Conservation (phyloP, 305 asterid species). For the Nicotiana rustica region DNA sequence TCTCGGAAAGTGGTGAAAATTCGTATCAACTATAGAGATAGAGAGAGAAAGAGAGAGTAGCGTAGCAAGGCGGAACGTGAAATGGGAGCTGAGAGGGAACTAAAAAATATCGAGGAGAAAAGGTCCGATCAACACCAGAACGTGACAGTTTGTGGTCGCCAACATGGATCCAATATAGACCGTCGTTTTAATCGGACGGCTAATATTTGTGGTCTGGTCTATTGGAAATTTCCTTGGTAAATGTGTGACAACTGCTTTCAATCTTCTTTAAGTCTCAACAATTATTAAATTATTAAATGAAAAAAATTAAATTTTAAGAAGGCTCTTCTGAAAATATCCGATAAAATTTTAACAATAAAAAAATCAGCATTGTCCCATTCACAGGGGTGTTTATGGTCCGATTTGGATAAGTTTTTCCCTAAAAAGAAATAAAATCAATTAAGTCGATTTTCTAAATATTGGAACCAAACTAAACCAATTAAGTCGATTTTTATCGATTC, state of each 20-base stretch:
- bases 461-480: no score
- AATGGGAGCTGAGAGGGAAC: not conserved
- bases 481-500: no score
- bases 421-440: no score
- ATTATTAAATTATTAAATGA: not conserved
- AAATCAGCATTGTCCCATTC: no score
- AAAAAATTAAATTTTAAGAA: no score
- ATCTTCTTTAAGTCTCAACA: not conserved
- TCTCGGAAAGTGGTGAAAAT: not conserved
- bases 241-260: not conserved
- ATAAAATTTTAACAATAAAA: no score
- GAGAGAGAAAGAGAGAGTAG: not conserved
- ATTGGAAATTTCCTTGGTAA: not conserved
- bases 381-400: no score
- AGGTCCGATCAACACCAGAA: conserved; percentile 4
- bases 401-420: no score
- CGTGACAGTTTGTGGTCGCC: conserved; percentile 26
- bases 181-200: not conserved
- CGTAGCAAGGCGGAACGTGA: not conserved
- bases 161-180: not conserved
- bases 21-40: not conserved
- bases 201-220: not conserved
- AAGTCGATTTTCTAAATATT: no score
- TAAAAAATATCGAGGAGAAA: not conserved
- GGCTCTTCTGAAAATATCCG: no score